Base-by-base conservation (phyloP, 768 basidiomycete species). In the Phlebiopsis gigantea region DNA sequence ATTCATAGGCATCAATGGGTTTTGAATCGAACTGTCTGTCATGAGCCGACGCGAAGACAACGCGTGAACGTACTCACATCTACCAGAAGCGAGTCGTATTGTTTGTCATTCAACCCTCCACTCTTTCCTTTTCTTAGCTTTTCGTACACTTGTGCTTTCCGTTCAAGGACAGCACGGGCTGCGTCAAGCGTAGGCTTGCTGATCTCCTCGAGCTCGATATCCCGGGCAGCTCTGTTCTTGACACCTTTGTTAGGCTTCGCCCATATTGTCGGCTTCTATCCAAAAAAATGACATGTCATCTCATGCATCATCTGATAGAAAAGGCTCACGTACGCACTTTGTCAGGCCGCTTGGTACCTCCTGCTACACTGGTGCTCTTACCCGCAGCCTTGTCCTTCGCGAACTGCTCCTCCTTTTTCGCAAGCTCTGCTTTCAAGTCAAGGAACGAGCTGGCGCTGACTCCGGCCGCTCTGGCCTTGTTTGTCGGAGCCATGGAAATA, bases 141-240 rank as follows among this genome's bases (percentile, higher is more conserved):
- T 10, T 92, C 87, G 62, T 94, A 93, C 47, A 90, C 80, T 69
- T 82, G 81, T 3, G 88, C 83, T 67, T 94, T 93, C 57, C 85
- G 77, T 68, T 92, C 87, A 31, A 93, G 71, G 1, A 79, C 79
- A 1, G 84, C 84, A 14, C 83, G 82, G 17, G 86, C 85, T 0
- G 83, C 82, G 54, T 93, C 90, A 10, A 88, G 68, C 0, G 87
- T 89, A 17, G 84, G 83, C 63, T 76, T 81, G 71, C 81, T 84
- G 56, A 89, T 72, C 34, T 73, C 82, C 61, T 90, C 89, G 1
- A 85, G 76, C 64, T 90, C 87, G 6, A 83, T 66, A 70, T 93
- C 92, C 28, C 84, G 79, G 19, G 75, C 72, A 0, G 83, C 82
- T 0, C 92, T 82, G 5, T 70, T 71, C 2, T 78, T 67, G 19